A percentile compares a stretch with the other conserved stretches of the same genome.
phyloP scores from a whole-genome alignment of 225 moss, liverwort and hornwort species.

The Polytrichum formosum region DNA sequence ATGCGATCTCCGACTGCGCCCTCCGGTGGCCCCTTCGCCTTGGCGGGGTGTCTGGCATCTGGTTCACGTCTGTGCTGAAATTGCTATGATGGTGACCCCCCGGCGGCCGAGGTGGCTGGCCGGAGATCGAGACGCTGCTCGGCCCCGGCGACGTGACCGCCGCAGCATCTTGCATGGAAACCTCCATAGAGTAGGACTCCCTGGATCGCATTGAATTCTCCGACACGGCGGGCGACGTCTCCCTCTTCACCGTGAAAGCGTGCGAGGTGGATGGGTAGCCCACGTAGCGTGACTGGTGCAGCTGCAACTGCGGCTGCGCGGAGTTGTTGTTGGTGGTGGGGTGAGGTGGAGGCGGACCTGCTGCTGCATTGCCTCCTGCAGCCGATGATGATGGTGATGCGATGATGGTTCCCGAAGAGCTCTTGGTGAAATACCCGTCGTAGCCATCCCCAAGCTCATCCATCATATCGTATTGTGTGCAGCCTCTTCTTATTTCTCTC shows the following conservation, averaged over 20 bases:
- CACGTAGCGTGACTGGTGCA: constrained; percentile 56
- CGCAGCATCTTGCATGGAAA: constrained; percentile 42
- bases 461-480: too few species aligned
- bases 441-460: neutral
- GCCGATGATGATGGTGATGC: neutral
- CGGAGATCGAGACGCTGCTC: constrained; percentile 29
- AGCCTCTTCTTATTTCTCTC: neutral
- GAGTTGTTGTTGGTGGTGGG: constrained; percentile 12
- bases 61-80: constrained; percentile 56
- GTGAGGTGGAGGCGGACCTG: constrained; percentile 29
- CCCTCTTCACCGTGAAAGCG: constrained; percentile 54
- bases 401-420: neutral
- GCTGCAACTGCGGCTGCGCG: constrained; percentile 41
- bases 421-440: neutral
- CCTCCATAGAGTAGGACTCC: constrained; percentile 51
- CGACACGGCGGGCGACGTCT: constrained; percentile 44
- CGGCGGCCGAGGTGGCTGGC: constrained; percentile 41
- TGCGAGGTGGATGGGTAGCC: constrained; percentile 57
- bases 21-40: constrained; percentile 49
- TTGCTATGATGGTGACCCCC: constrained; percentile 49
- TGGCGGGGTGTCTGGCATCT: constrained; percentile 60
- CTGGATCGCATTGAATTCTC: constrained; percentile 60
- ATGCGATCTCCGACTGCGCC: constrained; percentile 54
- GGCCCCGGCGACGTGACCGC: constrained; percentile 52
- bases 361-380: neutral